These are phyloP conservation scores for Gamsiella multidivaricata DNA, from an alignment of 192 early-diverging fungal genomes.

Conservation along the genomic window DNA sequence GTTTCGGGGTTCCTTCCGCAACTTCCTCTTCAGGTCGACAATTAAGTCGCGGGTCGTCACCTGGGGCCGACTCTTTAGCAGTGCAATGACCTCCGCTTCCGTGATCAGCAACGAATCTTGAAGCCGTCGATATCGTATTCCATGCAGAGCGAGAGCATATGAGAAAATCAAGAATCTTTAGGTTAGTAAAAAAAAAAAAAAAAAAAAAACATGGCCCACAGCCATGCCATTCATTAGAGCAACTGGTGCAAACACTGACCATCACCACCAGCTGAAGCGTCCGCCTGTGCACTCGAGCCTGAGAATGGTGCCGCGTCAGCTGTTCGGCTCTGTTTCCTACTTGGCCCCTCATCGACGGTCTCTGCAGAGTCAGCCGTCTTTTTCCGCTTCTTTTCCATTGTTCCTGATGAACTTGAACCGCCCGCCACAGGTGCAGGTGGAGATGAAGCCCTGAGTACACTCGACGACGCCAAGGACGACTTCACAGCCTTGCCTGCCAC, in stretches of 20 bases:
- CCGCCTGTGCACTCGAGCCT: background rate
- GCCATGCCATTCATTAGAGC: too few relatives aligned
- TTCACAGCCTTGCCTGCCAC: background rate
- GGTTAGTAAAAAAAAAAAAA: background rate
- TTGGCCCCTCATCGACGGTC: conserved; percentile 12
- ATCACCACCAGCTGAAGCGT: conserved; percentile 12
- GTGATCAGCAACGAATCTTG: conserved; percentile 65
- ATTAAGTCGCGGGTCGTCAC: conserved; percentile 76
- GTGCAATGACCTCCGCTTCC: conserved; percentile 72
- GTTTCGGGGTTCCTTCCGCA: conserved; percentile 64
- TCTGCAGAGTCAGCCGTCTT: conserved; percentile 25
- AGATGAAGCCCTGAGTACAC: background rate
- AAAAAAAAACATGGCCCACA: background rate
- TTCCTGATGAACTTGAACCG: conserved; percentile 1
- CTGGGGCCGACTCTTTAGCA: conserved; percentile 63
- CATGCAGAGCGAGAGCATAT: too few relatives aligned
- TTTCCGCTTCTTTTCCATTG: conserved; percentile 21
- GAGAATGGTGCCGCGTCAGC: background rate
- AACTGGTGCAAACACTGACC: conserved; percentile 9
- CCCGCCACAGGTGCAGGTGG: conserved; percentile 15
- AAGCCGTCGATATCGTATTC: too few relatives aligned
- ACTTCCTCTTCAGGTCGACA: conserved; percentile 67
- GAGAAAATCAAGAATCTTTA: background rate
- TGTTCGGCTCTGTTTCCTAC: conserved; percentile 38
- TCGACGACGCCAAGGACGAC: conserved; percentile 9